These are phyloP conservation scores for Pleurozium schreberi DNA, from an alignment of 225 moss, liverwort and hornwort species.

Conservation along the genomic window DNA sequence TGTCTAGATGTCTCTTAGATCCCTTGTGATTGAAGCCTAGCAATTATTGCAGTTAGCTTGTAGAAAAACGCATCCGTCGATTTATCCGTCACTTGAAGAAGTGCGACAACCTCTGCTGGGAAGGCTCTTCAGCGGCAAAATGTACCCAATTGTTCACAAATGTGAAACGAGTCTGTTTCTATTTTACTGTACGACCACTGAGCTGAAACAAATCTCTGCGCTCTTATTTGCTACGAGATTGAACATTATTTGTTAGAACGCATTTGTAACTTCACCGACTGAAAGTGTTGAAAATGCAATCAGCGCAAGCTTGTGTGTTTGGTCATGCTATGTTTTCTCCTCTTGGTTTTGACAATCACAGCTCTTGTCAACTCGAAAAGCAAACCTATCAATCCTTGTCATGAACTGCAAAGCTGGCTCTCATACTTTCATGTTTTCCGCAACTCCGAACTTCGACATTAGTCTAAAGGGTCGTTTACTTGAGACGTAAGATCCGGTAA, in stretches of 20 bases:
- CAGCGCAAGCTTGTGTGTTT: background rate
- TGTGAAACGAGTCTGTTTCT: slow-evolving; percentile 8
- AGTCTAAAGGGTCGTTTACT: too few species aligned
- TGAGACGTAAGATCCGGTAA: background rate
- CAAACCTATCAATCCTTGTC: background rate
- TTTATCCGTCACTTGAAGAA: slow-evolving; percentile 17
- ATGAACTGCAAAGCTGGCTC: background rate
- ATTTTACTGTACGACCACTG: background rate
- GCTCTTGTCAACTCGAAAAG: background rate
- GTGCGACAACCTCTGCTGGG: slow-evolving; percentile 2
- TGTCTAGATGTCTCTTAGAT: background rate
- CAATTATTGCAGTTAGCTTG: slow-evolving; percentile 4
- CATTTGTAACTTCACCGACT: background rate
- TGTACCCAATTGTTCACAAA: slow-evolving; percentile 18
- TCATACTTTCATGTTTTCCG: background rate
- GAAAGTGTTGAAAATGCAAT: background rate
- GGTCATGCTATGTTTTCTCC: background rate
- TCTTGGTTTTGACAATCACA: background rate
- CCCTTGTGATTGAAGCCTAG: background rate
- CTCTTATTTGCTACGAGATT: background rate
- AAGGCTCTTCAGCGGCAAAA: slow-evolving; percentile 14
- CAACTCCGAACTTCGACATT: background rate
- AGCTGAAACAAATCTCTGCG: background rate
- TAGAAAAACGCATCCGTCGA: slow-evolving; percentile 5
- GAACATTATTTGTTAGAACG: background rate